Percentiles rank a stretch among this genome's conserved stretches.
Conservation (phyloP, 345 rosid genomes). For the Citrus maxima region DNA sequence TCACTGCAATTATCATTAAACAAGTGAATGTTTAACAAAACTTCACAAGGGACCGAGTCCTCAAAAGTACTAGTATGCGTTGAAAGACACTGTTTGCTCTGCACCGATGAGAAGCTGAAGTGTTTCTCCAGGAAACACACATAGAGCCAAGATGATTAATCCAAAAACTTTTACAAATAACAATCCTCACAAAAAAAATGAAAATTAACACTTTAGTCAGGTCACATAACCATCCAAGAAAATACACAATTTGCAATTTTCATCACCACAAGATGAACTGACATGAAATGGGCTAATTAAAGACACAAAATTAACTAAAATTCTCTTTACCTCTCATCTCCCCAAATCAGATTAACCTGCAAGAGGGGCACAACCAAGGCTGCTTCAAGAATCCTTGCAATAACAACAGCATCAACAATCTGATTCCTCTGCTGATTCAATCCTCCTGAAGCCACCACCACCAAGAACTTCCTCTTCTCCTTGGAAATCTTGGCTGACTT, state of each 20-base stretch:
- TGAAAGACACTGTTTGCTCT: background rate
- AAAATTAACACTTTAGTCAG: background rate
- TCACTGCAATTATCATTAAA: slow-evolving; percentile 42
- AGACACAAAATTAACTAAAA: background rate
- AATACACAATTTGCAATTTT: background rate
- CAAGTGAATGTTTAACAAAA: background rate
- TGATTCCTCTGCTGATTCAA: slow-evolving; percentile 72
- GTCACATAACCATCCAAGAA: background rate
- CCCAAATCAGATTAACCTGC: slow-evolving; percentile 70
- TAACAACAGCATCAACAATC: slow-evolving; percentile 71
- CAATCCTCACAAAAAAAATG: background rate
- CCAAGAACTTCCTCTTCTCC: slow-evolving; percentile 61
- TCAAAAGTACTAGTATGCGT: background rate
- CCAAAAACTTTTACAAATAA: background rate
- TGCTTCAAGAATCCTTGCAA: slow-evolving; percentile 71
- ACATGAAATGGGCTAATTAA: background rate
- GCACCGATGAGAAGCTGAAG: background rate
- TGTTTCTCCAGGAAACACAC: background rate
- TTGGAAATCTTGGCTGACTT: slow-evolving; percentile 39
- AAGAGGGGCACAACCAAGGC: slow-evolving; percentile 67
- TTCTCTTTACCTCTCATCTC: slow-evolving; percentile 57
- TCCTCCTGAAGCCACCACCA: slow-evolving; percentile 71
- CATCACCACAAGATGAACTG: background rate
- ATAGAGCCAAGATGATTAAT: background rate
- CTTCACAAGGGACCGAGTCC: background rate